Conservation (phyloP, 2,329 filamentous ascomycete genomes). For the Talaromyces sp. region DNA sequence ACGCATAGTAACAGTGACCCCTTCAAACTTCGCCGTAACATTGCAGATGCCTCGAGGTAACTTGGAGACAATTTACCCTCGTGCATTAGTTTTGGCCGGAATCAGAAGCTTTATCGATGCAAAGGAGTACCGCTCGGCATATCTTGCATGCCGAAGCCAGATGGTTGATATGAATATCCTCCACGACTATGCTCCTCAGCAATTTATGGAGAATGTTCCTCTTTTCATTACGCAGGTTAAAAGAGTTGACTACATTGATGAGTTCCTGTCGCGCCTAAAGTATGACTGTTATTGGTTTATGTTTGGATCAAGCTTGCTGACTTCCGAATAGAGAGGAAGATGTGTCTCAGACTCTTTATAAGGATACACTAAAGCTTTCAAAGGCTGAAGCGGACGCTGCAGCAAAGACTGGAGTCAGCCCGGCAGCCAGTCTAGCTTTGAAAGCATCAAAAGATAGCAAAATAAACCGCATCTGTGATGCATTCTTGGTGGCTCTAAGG, state of each 20-base stretch:
- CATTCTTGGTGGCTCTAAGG: constrained; percentile 67
- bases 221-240: constrained; percentile 81
- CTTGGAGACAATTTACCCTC: constrained; percentile 87
- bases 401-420: constrained; percentile 25
- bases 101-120: constrained; percentile 77
- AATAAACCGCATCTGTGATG: constrained; percentile 84
- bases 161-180: constrained; percentile 97
- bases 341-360: constrained; percentile 89
- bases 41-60: constrained; percentile 97
- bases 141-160: constrained; percentile 83
- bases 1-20: constrained; percentile 81
- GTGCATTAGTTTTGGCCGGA: constrained; percentile 86
- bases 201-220: constrained; percentile 73
- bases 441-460: constrained; percentile 52
- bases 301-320: constrained; percentile 25
- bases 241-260: constrained; percentile 77
- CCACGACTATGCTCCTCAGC: constrained; percentile 83
- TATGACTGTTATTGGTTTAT: constrained; percentile 39
- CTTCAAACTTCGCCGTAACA: constrained; percentile 78
- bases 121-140: constrained; percentile 79
- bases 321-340: constrained; percentile 67
- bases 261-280: constrained; percentile 84
- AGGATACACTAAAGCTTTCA: constrained; percentile 66
- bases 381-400: constrained; percentile 29
- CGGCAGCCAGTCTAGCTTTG: constrained; percentile 14